Conservation (phyloP, 129 eudicot species). For the Helianthus annuus region HanXRQr2.0-SUNRISE NC_035448.2:171030877-171031376, state of each 20-base stretch:
- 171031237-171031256: constrained; percentile 64
- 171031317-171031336: constrained; percentile 61
- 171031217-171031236: constrained; percentile 44
- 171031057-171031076: not conserved
- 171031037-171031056: constrained; percentile 20
- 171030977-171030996: no score
- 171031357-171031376: constrained; percentile 78
- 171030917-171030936: no score
- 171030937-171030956: no score
- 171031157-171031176: constrained; percentile 83
- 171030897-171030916: no score
- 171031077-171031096: not conserved
- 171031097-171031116: constrained; percentile 29
- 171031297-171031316: constrained; percentile 22
- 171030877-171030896: no score
- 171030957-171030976: no score
- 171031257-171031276: not conserved
- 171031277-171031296: constrained; percentile 1
- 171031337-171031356: constrained; percentile 86
- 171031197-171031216: constrained; percentile 41
- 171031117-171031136: constrained; percentile 22
- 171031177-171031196: constrained; percentile 65
- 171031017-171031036: constrained; percentile 5
- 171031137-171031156: constrained; percentile 63
- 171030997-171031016: constrained; percentile 6